phyloP scores from a whole-genome alignment of 2,329 filamentous ascomycete genomes.

The Pezicula carpinea region DNA sequence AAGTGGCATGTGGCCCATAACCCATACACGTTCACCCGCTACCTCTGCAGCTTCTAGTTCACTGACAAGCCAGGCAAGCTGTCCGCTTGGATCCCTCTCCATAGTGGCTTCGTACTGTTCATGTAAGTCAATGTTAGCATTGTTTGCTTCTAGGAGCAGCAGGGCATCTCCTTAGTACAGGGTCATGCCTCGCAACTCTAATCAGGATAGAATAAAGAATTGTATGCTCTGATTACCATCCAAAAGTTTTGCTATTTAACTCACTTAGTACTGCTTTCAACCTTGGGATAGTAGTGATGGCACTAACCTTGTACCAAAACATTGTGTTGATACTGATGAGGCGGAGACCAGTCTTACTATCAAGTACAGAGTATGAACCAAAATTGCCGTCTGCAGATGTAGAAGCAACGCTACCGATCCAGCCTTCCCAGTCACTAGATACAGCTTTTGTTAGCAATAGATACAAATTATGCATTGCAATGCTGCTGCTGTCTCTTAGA shows the following conservation, averaged over 20 bases:
- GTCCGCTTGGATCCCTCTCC: constrained; percentile 31
- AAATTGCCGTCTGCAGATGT: constrained; percentile 23
- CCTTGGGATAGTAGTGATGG: background rate
- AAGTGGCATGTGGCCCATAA: constrained; percentile 30
- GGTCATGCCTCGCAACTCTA: too few species aligned
- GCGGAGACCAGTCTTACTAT: constrained; percentile 27
- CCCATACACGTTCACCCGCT: constrained; percentile 33
- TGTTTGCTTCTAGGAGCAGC: too few species aligned
- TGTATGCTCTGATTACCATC: too few species aligned
- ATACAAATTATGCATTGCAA: background rate
- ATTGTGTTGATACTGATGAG: constrained; percentile 39
- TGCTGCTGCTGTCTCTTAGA: constrained; percentile 19
- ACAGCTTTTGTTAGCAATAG: background rate
- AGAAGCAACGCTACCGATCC: constrained; percentile 28
- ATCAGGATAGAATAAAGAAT: too few species aligned
- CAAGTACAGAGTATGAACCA: constrained; percentile 31
- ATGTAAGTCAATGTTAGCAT: too few species aligned
- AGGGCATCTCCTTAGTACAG: too few species aligned
- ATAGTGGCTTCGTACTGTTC: constrained; percentile 30
- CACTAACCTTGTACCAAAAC: constrained; percentile 32
- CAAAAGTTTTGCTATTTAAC: constrained; percentile 30
- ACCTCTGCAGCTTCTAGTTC: constrained; percentile 34
- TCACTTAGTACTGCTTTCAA: background rate
- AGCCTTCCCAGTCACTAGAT: constrained; percentile 13
- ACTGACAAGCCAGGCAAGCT: constrained; percentile 33